Evolutionary conservation across 352 stramenopile species (phyloP), one percentile per base, ranked within the genome.

Genomic region (Globisporangium carolinianum): DNA sequence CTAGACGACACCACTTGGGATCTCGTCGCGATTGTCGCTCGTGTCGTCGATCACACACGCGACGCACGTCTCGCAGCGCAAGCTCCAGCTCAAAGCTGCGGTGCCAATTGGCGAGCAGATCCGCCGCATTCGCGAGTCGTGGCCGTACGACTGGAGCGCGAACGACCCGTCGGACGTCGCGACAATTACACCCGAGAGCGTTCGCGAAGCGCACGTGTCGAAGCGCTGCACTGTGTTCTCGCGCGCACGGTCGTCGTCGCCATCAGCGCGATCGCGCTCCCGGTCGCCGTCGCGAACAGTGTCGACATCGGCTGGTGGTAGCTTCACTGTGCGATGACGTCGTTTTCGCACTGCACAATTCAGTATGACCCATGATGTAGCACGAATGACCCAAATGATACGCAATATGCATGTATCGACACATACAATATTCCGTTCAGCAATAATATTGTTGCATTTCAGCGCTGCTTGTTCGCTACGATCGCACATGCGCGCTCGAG

Each of bases 91-190:
- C 47, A 67, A 58, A 14, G 24, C 60, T 9, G 58, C 57, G 8
- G 15, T 47, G 14, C 51, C 58, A 24, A 63, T 85, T 37, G 69
- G 78, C 5, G 63, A 75, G 38, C 67, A 87, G 51, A 63, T 93
- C 53, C 67, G 72, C 10, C 73, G 63, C 46, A 89, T 93, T 58
- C 80, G 83, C 12, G 66, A 75, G 47, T 79, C 69, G 11, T 93
- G 80, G 83, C 80, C 80, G 11, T 83, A 88, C 60, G 67, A 73
- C 11, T 87, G 80, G 80, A 58, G 56, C 47, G 62, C 79, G 36
- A 45, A 10, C n/a, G 12, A 12, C 5, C 10, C 3, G 2, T 15
- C 14, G 57, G 72, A 17, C 1, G 24, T 32, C 24, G 24, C 24
- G 54, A 59, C 17, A 47, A 59, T 15, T 11, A 35, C 18, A n/a